phyloP scores from a whole-genome alignment of 495 filamentous ascomycete genomes.

The Acidomyces sp. region DNA sequence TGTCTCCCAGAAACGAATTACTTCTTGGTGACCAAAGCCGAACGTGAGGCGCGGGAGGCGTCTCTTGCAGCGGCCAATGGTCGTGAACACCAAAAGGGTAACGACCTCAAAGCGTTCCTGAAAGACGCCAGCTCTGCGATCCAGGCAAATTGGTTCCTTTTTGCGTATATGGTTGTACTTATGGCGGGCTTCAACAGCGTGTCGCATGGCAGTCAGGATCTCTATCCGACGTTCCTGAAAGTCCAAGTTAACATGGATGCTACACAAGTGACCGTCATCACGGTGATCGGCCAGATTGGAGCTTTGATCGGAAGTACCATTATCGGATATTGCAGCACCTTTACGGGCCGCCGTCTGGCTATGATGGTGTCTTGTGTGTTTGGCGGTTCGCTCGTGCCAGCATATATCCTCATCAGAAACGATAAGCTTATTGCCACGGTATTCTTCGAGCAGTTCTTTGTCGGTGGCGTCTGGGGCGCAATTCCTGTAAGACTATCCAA shows the following conservation, averaged over 20 bases:
- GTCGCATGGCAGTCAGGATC: conserved; percentile 35
- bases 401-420: conserved; percentile 26
- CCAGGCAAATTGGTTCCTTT: conserved; percentile 30
- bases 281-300: conserved; percentile 29
- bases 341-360: conserved; percentile 29
- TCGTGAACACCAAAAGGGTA: conserved; percentile 23
- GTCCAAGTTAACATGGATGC: conserved; percentile 27
- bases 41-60: conserved; percentile 37
- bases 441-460: conserved; percentile 32
- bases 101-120: conserved; percentile 25
- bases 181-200: conserved; percentile 32
- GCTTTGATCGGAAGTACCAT: conserved; percentile 26
- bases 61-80: conserved; percentile 4
- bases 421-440: conserved; percentile 25
- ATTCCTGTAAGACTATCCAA: conserved; percentile 10
- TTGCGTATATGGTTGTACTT: conserved; percentile 34
- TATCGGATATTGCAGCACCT: conserved; percentile 29
- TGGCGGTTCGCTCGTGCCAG: conserved; percentile 27
- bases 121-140: conserved; percentile 23
- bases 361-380: conserved; percentile 29
- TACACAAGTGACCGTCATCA: conserved; percentile 29
- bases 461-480: conserved; percentile 28
- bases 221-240: conserved; percentile 35
- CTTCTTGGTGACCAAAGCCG: conserved; percentile 46
- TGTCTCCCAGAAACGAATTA: conserved; percentile 59